Conservation (phyloP, 495 filamentous ascomycete species). For the Umbilicaria muhlenbergii region DNA sequence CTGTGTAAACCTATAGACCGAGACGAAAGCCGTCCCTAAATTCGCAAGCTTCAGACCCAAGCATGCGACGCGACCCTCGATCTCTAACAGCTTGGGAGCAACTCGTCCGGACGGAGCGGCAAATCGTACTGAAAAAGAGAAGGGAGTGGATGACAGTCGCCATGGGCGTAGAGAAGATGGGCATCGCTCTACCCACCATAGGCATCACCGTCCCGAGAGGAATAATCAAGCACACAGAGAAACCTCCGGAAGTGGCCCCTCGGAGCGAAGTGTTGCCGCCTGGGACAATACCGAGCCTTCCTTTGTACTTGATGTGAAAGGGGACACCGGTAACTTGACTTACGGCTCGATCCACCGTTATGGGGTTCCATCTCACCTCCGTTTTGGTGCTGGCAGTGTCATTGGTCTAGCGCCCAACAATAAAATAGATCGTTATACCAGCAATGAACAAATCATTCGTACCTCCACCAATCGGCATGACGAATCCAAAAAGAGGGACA, state of each 20-base stretch:
- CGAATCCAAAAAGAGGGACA: constrained; percentile 15
- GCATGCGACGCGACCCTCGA: constrained; percentile 3
- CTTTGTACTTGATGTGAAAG: constrained; percentile 39
- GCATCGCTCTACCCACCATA: constrained; percentile 14
- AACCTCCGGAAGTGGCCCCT: not conserved
- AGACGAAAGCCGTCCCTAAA: constrained; percentile 35
- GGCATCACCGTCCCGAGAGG: constrained; percentile 4
- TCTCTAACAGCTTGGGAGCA: constrained; percentile 11
- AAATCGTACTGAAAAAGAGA: constrained; percentile 1
- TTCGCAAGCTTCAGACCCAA: constrained; percentile 55
- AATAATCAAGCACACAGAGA: not conserved
- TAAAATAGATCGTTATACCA: constrained; percentile 36
- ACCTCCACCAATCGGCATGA: constrained; percentile 18
- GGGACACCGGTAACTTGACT: constrained; percentile 42
- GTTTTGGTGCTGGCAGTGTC: constrained; percentile 40
- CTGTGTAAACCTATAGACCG: not conserved
- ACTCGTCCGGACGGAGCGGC: constrained; percentile 12
- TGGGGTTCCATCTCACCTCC: constrained; percentile 40
- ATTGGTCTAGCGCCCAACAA: constrained; percentile 32
- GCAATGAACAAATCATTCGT: constrained; percentile 30
- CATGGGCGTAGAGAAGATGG: constrained; percentile 13
- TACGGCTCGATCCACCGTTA: constrained; percentile 50
- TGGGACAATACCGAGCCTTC: constrained; percentile 2
- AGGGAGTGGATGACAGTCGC: constrained; percentile 5
- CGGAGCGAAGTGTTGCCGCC: not conserved